Evolutionary conservation across 139 green algal genomes (phyloP).

Genomic region (Pleodorina starrii): DNA sequence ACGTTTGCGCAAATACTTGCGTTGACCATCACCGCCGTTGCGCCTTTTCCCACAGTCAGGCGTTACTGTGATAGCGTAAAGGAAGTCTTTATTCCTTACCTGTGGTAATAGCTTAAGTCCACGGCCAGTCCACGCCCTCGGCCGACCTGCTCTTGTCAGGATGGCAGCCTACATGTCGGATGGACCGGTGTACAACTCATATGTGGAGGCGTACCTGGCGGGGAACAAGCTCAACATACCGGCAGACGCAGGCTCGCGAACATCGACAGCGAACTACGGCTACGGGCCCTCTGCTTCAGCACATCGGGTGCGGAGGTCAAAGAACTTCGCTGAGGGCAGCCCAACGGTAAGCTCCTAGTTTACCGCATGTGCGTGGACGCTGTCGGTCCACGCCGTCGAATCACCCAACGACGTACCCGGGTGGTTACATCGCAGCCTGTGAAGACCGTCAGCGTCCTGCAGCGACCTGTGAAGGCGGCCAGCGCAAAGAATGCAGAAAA

Average conservation of each 20-base stretch:
- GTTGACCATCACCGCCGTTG: not conserved
- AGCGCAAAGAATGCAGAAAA: conserved; percentile 51
- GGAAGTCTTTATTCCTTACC: too few species aligned
- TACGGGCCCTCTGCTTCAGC: not conserved
- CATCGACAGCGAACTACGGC: not conserved
- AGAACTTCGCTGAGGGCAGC: conserved; percentile 10
- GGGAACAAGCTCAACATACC: conserved; percentile 3
- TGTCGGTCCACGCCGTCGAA: too few species aligned
- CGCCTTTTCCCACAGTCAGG: not conserved
- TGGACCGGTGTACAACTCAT: conserved; percentile 15
- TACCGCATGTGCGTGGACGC: too few species aligned
- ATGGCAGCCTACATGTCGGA: not conserved
- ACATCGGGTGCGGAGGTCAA: not conserved
- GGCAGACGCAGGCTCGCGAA: not conserved
- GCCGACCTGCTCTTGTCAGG: not conserved
- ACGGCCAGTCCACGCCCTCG: too few species aligned
- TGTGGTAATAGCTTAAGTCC: too few species aligned
- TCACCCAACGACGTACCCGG: not conserved
- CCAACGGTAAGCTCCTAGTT: conserved; percentile 1
- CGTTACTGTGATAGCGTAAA: not conserved
- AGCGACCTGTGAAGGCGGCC: not conserved
- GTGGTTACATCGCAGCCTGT: conserved; percentile 7
- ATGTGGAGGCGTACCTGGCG: conserved; percentile 25
- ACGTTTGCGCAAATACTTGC: too few species aligned
- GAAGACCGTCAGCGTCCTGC: conserved; percentile 47